Base-by-base conservation (phyloP, 441 rosid genomes). In the Erodium trifolium region DNA sequence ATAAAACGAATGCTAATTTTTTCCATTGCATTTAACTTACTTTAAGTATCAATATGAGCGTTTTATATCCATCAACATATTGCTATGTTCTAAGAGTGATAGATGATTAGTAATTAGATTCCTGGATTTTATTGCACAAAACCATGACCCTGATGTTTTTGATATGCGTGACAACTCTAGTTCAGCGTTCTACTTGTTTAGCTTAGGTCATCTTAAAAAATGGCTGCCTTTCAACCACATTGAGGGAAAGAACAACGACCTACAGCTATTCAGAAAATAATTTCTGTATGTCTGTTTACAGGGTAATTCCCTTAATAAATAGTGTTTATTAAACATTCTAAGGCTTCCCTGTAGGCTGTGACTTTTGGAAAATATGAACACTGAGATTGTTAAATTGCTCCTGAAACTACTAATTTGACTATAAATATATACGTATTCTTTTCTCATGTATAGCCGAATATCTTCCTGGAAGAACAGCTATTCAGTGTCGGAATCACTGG, bases 401-500 rank as follows among this genome's bases (percentile, higher is more conserved):
- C 11, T 19, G 18, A 47, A 41, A 43, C 59, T 27, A 29, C 65
- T 67, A 59, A 13, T 37, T 57, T 49, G 45, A 47, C 67, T 29
- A 51, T 55, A 47, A n/a, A n/a, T n/a, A n/a, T 47, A 51, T 55
- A 12, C 2, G 31, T 27, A 27, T 47, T 47, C 37, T 63, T 43
- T 53, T 45, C 3, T 23, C 39, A 39, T 75, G 60, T 64, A 43
- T 70, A 74, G 81, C 81, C 35, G 72, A 71, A 59, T 41, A 60
- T 65, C 63, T 72, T 34, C 75, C 78, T 60, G 81, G 74, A 23
- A 70, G 76, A 59, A 72, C 78, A 5, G 74, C 60, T 62, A 19
- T 37, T 14, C 79, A 75, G 72, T 78, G 81, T 70, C 65, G 73
- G 70, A 72, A 78, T 70, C 77, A 74, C 62, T 78, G 81, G 79